Percentiles rank a stretch among this genome's conserved stretches.
These are phyloP conservation scores for Peronospora destructor DNA, from an alignment of 352 stramenopile species.

Conservation along the genomic window DNA sequence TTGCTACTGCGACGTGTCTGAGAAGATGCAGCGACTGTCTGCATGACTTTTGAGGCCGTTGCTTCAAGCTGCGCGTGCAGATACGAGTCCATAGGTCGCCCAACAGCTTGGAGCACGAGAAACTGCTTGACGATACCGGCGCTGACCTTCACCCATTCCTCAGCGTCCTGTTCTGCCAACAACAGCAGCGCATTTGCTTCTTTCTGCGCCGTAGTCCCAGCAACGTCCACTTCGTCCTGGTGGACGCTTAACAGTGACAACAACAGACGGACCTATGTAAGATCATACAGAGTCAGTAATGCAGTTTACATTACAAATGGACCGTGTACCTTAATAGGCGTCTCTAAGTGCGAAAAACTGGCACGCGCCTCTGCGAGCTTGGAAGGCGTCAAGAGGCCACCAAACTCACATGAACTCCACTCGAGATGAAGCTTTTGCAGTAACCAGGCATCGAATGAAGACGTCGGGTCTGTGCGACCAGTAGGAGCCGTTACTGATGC, in stretches of 20 bases:
- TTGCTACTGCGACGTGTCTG: slow-evolving; percentile 15
- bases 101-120: slow-evolving; percentile 40
- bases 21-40: slow-evolving; percentile 21
- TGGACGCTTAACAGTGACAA: slow-evolving; percentile 62
- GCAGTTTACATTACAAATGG: slow-evolving; percentile 1
- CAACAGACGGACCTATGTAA: slow-evolving; percentile 44
- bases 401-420: slow-evolving; percentile 70
- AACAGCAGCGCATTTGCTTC: slow-evolving; percentile 46
- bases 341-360: slow-evolving; percentile 57
- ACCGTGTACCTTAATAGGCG: slow-evolving; percentile 53
- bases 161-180: slow-evolving; percentile 46
- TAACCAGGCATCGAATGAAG: slow-evolving; percentile 59
- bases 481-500: slow-evolving; percentile 15
- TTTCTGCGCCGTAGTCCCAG: slow-evolving; percentile 29
- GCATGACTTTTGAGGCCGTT: slow-evolving; percentile 39
- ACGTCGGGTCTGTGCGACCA: slow-evolving; percentile 4
- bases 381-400: slow-evolving; percentile 46
- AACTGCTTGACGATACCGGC: slow-evolving; percentile 67
- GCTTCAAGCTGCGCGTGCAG: slow-evolving; percentile 50
- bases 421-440: slow-evolving; percentile 69
- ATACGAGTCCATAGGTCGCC: slow-evolving; percentile 44
- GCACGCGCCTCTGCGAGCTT: slow-evolving; percentile 50
- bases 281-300: background rate
- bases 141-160: slow-evolving; percentile 70
- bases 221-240: slow-evolving; percentile 35